Conservation (phyloP, 179 eudicot species). For the Drosera spatulata region DNA sequence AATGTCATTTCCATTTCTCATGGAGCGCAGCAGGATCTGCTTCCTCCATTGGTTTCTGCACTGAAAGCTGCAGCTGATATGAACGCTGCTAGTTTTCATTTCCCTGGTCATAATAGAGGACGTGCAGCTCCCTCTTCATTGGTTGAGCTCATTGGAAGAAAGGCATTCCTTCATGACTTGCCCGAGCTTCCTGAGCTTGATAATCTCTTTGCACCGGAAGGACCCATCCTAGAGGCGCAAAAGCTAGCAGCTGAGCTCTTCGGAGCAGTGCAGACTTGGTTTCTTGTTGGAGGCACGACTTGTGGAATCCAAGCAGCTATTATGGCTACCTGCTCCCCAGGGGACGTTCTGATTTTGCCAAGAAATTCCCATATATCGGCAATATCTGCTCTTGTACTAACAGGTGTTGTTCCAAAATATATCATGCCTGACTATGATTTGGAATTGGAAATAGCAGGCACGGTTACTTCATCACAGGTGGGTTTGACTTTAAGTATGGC, state of each 20-base stretch:
- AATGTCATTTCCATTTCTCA: slow-evolving; percentile 1
- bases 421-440: slow-evolving; percentile 51
- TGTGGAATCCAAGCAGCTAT: slow-evolving; percentile 85
- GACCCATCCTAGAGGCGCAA: slow-evolving; percentile 69
- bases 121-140: slow-evolving; percentile 73
- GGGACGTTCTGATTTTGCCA: slow-evolving; percentile 65
- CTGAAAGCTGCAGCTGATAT: slow-evolving; percentile 61
- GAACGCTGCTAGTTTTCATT: slow-evolving; percentile 77
- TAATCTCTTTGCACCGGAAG: slow-evolving; percentile 72
- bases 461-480: slow-evolving; percentile 64
- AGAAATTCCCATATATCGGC: slow-evolving; percentile 75
- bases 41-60: slow-evolving; percentile 13
- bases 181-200: slow-evolving; percentile 81
- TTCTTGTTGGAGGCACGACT: slow-evolving; percentile 89
- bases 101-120: slow-evolving; percentile 93
- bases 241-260: slow-evolving; percentile 63
- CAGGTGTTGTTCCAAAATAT: slow-evolving; percentile 66
- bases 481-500: slow-evolving; percentile 14
- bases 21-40: slow-evolving; percentile 10
- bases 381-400: slow-evolving; percentile 66
- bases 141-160: slow-evolving; percentile 48
- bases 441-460: slow-evolving; percentile 68
- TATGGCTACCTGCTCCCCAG: slow-evolving; percentile 77
- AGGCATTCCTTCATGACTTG: slow-evolving; percentile 59
- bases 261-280: slow-evolving; percentile 90